Evolutionary conservation across 2,329 filamentous ascomycete genomes (phyloP).

Genomic region (Akanthomyces dipterigenus): DNA sequence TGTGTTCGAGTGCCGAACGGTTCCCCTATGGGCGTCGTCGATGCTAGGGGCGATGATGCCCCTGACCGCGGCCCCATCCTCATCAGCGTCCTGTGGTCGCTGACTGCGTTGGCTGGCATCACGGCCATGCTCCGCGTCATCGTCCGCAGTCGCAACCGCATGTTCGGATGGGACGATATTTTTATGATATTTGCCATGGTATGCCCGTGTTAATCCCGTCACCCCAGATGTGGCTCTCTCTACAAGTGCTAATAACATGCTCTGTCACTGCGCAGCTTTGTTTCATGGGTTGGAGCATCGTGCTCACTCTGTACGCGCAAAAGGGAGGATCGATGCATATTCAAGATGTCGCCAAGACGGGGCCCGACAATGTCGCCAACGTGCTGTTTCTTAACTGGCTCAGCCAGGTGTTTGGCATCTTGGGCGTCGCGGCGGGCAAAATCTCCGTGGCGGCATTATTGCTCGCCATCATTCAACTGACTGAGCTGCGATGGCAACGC

Average conservation of each 20-base stretch:
- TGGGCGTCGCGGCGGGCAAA: conserved; percentile 18
- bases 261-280: conserved; percentile 10
- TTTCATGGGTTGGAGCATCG: conserved; percentile 17
- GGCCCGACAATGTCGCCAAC: conserved; percentile 16
- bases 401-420: conserved; percentile 17
- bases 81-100: conserved; percentile 14
- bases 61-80: conserved; percentile 14
- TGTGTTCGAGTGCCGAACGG: background rate
- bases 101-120: conserved; percentile 15
- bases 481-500: conserved; percentile 17
- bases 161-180: conserved; percentile 17
- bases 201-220: background rate
- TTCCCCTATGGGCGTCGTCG: background rate
- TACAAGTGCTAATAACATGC: background rate
- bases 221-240: background rate
- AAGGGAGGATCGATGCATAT: conserved; percentile 16
- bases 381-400: conserved; percentile 18
- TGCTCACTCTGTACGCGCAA: conserved; percentile 15
- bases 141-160: conserved; percentile 11
- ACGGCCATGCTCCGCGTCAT: conserved; percentile 14
- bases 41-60: background rate
- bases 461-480: conserved; percentile 15
- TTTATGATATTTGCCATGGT: conserved; percentile 18
- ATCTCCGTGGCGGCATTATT: conserved; percentile 18
- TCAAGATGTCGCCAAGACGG: conserved; percentile 14